A percentile compares a stretch with the other conserved stretches of the same genome.
Evolutionary conservation across 148 eudicot species (phyloP).

Genomic region (Beta vulgaris): DNA sequence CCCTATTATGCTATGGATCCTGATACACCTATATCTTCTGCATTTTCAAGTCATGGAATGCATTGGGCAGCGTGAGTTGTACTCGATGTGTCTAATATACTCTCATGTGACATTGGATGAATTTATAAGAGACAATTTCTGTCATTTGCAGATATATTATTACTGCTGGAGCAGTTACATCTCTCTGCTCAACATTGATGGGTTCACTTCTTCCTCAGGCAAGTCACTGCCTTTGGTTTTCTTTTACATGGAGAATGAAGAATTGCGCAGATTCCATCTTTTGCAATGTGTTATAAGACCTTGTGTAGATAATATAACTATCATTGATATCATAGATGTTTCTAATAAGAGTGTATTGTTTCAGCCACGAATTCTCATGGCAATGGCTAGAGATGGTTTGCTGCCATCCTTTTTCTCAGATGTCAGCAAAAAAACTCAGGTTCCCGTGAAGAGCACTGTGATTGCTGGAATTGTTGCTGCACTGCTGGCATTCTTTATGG

Average conservation of each 20-base stretch:
- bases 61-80: slow-evolving; percentile 69
- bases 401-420: slow-evolving; percentile 89
- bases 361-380: slow-evolving; percentile 93
- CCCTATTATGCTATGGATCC: slow-evolving; percentile 59
- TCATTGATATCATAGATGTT: neutral
- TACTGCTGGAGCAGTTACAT: slow-evolving; percentile 57
- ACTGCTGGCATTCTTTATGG: slow-evolving; percentile 74
- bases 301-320: neutral
- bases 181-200: slow-evolving; percentile 64
- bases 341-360: slow-evolving; percentile 18
- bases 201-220: slow-evolving; percentile 79
- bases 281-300: neutral
- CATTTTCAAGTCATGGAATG: slow-evolving; percentile 61
- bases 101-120: neutral
- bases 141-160: slow-evolving; percentile 49
- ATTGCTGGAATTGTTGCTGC: slow-evolving; percentile 69
- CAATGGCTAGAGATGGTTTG: slow-evolving; percentile 97
- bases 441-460: slow-evolving; percentile 82
- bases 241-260: neutral
- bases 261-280: neutral
- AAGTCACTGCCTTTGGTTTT: slow-evolving; percentile 5
- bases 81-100: neutral
- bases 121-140: neutral
- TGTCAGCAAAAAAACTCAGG: slow-evolving; percentile 66
- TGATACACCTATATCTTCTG: slow-evolving; percentile 72